Evolutionary conservation across 441 rosid species (phyloP).

Genomic region (Erodium texanum): DNA sequence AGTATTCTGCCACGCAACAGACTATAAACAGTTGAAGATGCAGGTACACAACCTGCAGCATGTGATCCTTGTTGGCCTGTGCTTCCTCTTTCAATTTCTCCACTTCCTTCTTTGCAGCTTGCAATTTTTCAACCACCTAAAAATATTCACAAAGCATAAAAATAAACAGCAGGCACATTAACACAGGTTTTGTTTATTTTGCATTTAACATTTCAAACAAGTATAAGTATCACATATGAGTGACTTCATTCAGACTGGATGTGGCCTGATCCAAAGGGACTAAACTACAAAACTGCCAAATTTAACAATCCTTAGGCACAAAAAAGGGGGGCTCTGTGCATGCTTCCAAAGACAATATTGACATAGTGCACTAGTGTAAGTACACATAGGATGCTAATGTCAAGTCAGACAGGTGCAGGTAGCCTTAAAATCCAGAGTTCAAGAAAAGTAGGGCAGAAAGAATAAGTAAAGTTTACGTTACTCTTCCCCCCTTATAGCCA

Average conservation of each 20-base stretch:
- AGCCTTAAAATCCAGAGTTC: not conserved
- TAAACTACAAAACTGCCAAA: too few relatives aligned
- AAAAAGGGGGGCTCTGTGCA: too few relatives aligned
- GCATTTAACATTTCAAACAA: not conserved
- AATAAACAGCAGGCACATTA: not conserved
- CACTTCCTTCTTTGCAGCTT: constrained; percentile 55
- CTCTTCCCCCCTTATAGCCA: too few relatives aligned
- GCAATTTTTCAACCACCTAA: constrained; percentile 52
- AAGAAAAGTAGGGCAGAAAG: not conserved
- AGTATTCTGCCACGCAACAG: constrained; percentile 6
- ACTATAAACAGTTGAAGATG: constrained; percentile 6
- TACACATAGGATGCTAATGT: not conserved
- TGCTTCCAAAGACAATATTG: too few relatives aligned
- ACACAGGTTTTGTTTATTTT: not conserved
- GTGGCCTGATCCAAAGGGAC: too few relatives aligned
- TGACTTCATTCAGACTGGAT: not conserved
- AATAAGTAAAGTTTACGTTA: too few relatives aligned
- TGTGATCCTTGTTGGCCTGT: constrained; percentile 77
- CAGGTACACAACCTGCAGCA: constrained; percentile 70
- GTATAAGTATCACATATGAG: not conserved
- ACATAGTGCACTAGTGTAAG: too few relatives aligned
- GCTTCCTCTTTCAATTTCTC: constrained; percentile 72
- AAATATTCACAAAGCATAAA: constrained; percentile 20
- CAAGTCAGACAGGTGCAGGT: not conserved
- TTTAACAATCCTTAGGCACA: not conserved